A percentile compares a stretch with the other conserved stretches of the same genome.
These are phyloP conservation scores for Hysterium pulicare DNA, from an alignment of 2,329 filamentous ascomycete species.

Conservation along the genomic window DNA sequence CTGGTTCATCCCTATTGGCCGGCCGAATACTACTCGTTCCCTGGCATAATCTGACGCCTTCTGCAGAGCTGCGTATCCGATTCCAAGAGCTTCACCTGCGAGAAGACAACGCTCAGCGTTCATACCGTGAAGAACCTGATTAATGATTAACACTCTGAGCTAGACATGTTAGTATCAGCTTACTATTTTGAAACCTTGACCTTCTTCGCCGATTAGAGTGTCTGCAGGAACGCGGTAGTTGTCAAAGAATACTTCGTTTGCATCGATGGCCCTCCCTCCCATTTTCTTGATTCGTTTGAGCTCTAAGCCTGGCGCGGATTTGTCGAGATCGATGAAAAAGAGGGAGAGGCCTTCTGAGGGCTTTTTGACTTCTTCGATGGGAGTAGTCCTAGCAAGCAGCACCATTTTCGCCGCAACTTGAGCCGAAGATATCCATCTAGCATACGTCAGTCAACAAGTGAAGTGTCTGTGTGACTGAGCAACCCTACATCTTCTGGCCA, in stretches of 20 bases:
- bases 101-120: slow-evolving; percentile 49
- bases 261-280: slow-evolving; percentile 77
- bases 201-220: slow-evolving; percentile 67
- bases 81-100: slow-evolving; percentile 73
- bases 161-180: slow-evolving; percentile 3
- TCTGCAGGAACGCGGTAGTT: slow-evolving; percentile 65
- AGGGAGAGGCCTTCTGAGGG: slow-evolving; percentile 73
- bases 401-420: slow-evolving; percentile 84
- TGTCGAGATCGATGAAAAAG: slow-evolving; percentile 76
- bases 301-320: slow-evolving; percentile 56
- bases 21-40: slow-evolving; percentile 52
- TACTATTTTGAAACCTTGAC: slow-evolving; percentile 72
- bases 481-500: slow-evolving; percentile 68
- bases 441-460: not conserved
- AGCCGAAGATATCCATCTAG: slow-evolving; percentile 74
- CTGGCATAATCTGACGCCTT: slow-evolving; percentile 46
- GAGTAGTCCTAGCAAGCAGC: slow-evolving; percentile 71
- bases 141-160: too few relatives aligned
- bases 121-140: slow-evolving; percentile 45
- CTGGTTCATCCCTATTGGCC: slow-evolving; percentile 59
- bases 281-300: slow-evolving; percentile 77
- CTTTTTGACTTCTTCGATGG: slow-evolving; percentile 63
- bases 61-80: slow-evolving; percentile 66
- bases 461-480: not conserved
- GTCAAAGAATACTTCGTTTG: slow-evolving; percentile 87